phyloP scores from a whole-genome alignment of 139 green algal genomes.

The Choricystis sp. region DNA sequence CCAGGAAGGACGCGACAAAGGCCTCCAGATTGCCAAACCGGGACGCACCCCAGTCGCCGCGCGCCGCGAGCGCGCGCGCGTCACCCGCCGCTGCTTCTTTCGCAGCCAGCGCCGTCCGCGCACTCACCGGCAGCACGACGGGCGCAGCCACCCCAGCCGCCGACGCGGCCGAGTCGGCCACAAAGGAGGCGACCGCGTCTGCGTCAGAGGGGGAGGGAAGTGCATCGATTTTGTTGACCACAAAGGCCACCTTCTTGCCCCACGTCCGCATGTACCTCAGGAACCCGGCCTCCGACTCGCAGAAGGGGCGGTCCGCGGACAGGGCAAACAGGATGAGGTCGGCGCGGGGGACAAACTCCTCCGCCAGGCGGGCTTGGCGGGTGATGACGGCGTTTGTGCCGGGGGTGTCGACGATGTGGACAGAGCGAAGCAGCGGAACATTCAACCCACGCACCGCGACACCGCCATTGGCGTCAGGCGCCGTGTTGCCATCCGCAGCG shows the following conservation, averaged over 20 bases:
- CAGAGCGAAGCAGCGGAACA: conserved; percentile 52
- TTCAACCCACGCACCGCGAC: conserved; percentile 20
- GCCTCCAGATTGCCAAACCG: conserved; percentile 49
- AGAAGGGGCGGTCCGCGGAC: conserved; percentile 74
- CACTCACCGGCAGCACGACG: conserved; percentile 42
- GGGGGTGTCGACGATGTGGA: conserved; percentile 93
- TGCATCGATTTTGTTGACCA: conserved; percentile 93
- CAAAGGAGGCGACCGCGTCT: conserved; percentile 53
- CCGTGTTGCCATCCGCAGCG: conserved; percentile 10
- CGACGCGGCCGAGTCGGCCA: conserved; percentile 46
- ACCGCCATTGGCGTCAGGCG: conserved; percentile 2
- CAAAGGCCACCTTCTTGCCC: conserved; percentile 97
- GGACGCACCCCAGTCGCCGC: conserved; percentile 28
- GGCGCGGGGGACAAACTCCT: conserved; percentile 92
- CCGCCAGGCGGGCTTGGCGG: conserved; percentile 91
- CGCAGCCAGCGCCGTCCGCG: conserved; percentile 32
- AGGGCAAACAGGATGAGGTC: conserved; percentile 97
- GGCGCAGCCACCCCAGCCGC: conserved; percentile 39
- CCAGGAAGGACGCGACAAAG: conserved; percentile 69
- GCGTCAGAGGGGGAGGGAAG: conserved; percentile 47
- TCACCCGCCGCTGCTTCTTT: conserved; percentile 26
- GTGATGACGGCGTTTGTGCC: conserved; percentile 97
- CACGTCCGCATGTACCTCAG: conserved; percentile 80
- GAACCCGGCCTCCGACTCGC: conserved; percentile 79
- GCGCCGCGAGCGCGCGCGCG: conserved; percentile 16